phyloP scores from a whole-genome alignment of 108 stramenopile species.

The Epipyxis sp. region DNA sequence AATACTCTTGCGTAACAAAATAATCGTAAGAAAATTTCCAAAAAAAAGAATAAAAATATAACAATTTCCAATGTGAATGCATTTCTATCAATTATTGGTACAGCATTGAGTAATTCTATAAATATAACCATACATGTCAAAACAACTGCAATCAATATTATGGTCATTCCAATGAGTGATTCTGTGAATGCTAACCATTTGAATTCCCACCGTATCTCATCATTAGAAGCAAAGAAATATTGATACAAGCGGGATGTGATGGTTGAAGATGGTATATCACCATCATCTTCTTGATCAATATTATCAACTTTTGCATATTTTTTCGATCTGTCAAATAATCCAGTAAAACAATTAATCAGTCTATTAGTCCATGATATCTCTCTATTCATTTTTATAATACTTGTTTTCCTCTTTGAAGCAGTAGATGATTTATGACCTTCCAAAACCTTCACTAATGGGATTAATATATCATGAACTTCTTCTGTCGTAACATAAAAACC shows the following conservation, averaged over 20 bases:
- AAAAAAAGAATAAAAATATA: neutral
- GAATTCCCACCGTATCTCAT: neutral
- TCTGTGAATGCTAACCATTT: neutral
- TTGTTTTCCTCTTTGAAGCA: neutral
- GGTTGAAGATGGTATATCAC: neutral
- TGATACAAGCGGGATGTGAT: neutral
- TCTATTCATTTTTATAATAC: too few relatives aligned
- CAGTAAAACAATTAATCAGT: neutral
- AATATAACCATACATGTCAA: too few relatives aligned
- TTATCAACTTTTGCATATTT: neutral
- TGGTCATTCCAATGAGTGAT: neutral
- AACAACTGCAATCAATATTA: neutral
- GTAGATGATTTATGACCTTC: conserved; percentile 18
- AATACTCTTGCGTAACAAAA: neutral
- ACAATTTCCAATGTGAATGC: neutral
- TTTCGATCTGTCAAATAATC: neutral
- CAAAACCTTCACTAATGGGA: neutral
- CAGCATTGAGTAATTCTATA: neutral
- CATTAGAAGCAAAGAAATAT: too few relatives aligned
- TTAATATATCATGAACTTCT: conserved; percentile 7
- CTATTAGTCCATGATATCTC: neutral
- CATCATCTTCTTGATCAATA: neutral
- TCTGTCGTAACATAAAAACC: conserved; percentile 13
- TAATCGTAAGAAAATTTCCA: neutral
- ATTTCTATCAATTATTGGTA: too few relatives aligned